These are phyloP conservation scores for Phaeosphaeriaceae sp. DNA, from an alignment of 2,329 filamentous ascomycete genomes.

Conservation along the genomic window DNA sequence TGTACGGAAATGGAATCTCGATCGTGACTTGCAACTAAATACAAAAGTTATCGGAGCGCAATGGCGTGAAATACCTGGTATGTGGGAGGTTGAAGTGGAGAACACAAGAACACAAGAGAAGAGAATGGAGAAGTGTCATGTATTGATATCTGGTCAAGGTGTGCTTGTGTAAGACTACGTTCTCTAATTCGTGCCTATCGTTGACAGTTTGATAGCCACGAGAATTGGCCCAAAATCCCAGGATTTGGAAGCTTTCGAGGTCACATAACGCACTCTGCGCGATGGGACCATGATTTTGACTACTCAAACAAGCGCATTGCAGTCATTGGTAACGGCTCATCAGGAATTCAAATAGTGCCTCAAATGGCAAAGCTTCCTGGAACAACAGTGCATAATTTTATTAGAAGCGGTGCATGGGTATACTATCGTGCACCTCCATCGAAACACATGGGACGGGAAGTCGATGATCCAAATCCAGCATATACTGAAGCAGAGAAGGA, in stretches of 20 bases:
- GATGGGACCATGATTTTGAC: conserved; percentile 56
- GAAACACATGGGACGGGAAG: conserved; percentile 29
- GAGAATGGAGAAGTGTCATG: conserved; percentile 20
- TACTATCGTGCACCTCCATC: conserved; percentile 27
- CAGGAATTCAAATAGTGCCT: conserved; percentile 28
- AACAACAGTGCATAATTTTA: conserved; percentile 27
- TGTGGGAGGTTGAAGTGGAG: conserved; percentile 48
- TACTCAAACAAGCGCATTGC: conserved; percentile 25
- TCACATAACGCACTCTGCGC: conserved; percentile 60
- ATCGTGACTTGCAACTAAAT: conserved; percentile 39
- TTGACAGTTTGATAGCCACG: conserved; percentile 5
- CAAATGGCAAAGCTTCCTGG: conserved; percentile 25
- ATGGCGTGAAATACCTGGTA: conserved; percentile 44
- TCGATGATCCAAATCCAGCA: conserved; percentile 26
- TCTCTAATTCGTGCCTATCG: too few species aligned
- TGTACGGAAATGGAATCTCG: conserved; percentile 47
- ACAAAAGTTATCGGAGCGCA: conserved; percentile 42
- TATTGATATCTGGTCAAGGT: conserved; percentile 25
- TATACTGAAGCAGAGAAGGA: conserved; percentile 26
- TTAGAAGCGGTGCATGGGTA: conserved; percentile 26
- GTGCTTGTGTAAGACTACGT: conserved; percentile 27
- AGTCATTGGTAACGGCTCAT: conserved; percentile 29
- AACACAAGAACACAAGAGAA: conserved; percentile 13
- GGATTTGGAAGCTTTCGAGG: conserved; percentile 57
- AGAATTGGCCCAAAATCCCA: conserved; percentile 54